phyloP scores from a whole-genome alignment of 345 rosid genomes.

The Gossypium longicalyx region DNA sequence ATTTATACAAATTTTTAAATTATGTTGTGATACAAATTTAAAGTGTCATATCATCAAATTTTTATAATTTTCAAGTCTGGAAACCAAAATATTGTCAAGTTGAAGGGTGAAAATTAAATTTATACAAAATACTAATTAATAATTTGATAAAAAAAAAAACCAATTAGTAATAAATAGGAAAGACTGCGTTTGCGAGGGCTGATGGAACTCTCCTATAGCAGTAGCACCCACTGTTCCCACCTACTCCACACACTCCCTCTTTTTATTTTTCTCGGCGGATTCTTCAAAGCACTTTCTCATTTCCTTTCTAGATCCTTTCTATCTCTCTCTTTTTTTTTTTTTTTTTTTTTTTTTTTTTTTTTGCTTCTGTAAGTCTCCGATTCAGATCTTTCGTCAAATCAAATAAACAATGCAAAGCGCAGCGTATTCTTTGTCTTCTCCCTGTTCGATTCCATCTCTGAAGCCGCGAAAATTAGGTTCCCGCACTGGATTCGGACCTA shows the following conservation, averaged over 20 bases:
- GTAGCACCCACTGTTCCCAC: constrained; percentile 18
- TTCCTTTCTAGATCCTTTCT: background rate
- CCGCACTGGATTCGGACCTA: constrained; percentile 27
- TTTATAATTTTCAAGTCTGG: too few species aligned
- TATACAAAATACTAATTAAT: too few species aligned
- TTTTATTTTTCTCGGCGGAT: constrained; percentile 29
- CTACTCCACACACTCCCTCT: background rate
- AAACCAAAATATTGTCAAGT: too few species aligned
- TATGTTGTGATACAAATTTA: too few species aligned
- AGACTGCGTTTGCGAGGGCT: background rate
- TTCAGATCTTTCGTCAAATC: constrained; percentile 23
- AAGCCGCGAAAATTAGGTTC: constrained; percentile 23
- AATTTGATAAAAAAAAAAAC: too few species aligned
- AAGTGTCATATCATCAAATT: too few species aligned
- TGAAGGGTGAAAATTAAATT: too few species aligned
- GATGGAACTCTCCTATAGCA: background rate
- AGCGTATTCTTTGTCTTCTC: constrained; percentile 40
- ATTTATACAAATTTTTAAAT: too few species aligned
- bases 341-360: background rate
- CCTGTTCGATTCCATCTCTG: constrained; percentile 30
- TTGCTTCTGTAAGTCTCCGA: background rate
- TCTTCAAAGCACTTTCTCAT: constrained; percentile 27
- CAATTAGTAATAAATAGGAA: too few species aligned
- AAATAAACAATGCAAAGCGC: constrained; percentile 58
- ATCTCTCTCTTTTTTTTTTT: background rate